Evolutionary conservation across 1,284 basidiomycete genomes (phyloP).

Genomic region (Blastosporella zonata): DNA sequence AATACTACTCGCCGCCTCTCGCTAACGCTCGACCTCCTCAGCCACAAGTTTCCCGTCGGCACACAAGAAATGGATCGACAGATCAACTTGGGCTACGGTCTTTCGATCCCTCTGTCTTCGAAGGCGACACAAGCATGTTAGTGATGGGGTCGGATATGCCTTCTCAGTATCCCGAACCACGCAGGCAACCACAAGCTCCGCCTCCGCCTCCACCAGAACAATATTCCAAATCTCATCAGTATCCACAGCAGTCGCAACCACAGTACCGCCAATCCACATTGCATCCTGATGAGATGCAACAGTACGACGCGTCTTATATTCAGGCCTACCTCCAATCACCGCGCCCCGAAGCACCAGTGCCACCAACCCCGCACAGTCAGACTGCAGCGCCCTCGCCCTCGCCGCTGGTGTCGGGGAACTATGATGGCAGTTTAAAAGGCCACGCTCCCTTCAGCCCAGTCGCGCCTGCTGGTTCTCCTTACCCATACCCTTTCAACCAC

Average conservation of each 20-base stretch:
- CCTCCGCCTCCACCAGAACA: conserved; percentile 17
- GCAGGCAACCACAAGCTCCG: conserved; percentile 21
- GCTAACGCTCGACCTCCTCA: conserved; percentile 20
- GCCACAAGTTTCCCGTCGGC: conserved; percentile 28
- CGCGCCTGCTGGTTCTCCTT: conserved; percentile 62
- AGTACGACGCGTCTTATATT: conserved; percentile 57
- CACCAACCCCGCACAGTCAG: conserved; percentile 71
- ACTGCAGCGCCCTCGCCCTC: conserved; percentile 69
- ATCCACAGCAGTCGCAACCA: conserved; percentile 24
- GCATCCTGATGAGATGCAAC: conserved; percentile 49
- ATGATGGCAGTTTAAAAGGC: conserved; percentile 30
- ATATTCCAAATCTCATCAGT: conserved; percentile 16
- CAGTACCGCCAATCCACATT: conserved; percentile 31
- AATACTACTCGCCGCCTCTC: conserved; percentile 29
- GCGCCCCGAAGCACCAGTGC: conserved; percentile 69
- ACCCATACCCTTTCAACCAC: conserved; percentile 72
- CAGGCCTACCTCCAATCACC: conserved; percentile 54
- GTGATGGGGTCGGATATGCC: conserved; percentile 24
- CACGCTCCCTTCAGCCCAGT: conserved; percentile 45
- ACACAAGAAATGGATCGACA: conserved; percentile 45
- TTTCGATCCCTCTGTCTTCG: conserved; percentile 53
- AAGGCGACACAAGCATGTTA: conserved; percentile 31
- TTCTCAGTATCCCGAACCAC: conserved; percentile 27
- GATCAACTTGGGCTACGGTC: conserved; percentile 60
- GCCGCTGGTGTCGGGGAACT: conserved; percentile 37